phyloP scores from a whole-genome alignment of 2,329 filamentous ascomycete species.

The Purpureocillium lavendulum region DNA sequence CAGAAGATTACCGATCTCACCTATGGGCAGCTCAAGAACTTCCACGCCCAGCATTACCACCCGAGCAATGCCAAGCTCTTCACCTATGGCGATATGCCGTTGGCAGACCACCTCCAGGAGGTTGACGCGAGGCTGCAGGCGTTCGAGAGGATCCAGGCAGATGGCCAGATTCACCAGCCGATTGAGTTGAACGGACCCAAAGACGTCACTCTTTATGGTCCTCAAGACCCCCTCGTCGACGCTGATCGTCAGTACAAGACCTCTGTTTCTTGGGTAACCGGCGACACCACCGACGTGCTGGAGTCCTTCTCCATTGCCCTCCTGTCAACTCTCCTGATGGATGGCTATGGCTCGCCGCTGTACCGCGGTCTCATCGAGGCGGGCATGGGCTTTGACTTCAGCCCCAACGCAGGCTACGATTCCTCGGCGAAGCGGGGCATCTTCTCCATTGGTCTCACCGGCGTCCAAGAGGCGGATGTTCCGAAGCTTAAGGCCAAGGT shows the following conservation, averaged over 20 bases:
- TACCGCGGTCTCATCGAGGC: conserved; percentile 85
- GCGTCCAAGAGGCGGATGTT: conserved; percentile 76
- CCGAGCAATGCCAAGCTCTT: conserved; percentile 95
- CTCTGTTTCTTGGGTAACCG: conserved; percentile 86
- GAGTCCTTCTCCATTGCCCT: conserved; percentile 85
- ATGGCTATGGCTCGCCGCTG: conserved; percentile 90
- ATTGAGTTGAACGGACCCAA: conserved; percentile 63
- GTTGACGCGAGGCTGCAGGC: conserved; percentile 64
- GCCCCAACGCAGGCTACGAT: conserved; percentile 90
- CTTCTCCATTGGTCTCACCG: conserved; percentile 85
- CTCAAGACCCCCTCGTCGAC: conserved; percentile 78
- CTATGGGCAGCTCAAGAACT: conserved; percentile 78
- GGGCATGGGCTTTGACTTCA: conserved; percentile 86
- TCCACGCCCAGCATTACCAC: conserved; percentile 91
- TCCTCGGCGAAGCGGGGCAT: conserved; percentile 67
- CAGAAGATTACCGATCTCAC: conserved; percentile 94
- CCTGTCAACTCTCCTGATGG: conserved; percentile 75
- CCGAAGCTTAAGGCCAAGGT: conserved; percentile 68
- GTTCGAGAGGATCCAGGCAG: conserved; percentile 63
- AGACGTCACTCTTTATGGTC: conserved; percentile 66
- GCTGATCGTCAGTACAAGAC: conserved; percentile 87
- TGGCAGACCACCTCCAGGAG: conserved; percentile 72
- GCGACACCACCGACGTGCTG: conserved; percentile 71
- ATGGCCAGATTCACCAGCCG: conserved; percentile 68
- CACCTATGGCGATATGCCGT: conserved; percentile 88